phyloP scores from a whole-genome alignment of 2,329 filamentous ascomycete genomes.

The Ceratocystis albifundus region DNA sequence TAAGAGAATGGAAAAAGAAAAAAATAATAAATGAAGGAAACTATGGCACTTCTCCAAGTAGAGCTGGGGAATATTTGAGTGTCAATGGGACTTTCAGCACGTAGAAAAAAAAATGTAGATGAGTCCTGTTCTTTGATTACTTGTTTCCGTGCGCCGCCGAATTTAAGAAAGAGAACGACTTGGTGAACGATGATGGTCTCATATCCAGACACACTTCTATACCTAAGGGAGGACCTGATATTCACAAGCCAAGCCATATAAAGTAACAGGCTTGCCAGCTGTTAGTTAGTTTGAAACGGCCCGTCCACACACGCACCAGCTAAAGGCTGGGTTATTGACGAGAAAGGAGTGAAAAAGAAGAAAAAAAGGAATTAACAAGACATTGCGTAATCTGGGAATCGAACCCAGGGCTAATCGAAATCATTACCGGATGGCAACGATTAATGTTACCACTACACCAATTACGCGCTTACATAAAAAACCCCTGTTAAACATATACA shows the following conservation, averaged over 20 bases:
- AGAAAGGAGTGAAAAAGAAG: neutral
- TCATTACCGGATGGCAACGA: slow-evolving; percentile 15
- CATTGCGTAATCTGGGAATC: slow-evolving; percentile 14
- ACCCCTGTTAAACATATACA: neutral
- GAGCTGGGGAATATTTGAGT: too few species aligned
- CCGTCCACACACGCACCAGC: neutral
- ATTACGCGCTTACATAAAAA: neutral
- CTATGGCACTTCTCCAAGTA: too few species aligned
- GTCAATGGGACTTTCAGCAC: too few species aligned
- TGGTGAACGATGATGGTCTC: too few species aligned
- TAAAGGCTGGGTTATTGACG: neutral
- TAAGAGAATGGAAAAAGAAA: neutral
- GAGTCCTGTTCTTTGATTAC: too few species aligned
- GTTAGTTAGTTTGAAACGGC: neutral
- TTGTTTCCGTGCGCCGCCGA: too few species aligned
- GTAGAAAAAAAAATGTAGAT: too few species aligned
- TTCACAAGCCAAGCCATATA: neutral
- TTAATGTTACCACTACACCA: slow-evolving; percentile 18
- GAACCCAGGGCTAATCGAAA: slow-evolving; percentile 18
- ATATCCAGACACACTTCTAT: too few species aligned
- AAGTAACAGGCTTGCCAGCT: neutral
- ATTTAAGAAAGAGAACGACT: too few species aligned
- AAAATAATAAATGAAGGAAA: too few species aligned
- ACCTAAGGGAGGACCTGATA: neutral
- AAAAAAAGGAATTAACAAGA: neutral